These are phyloP conservation scores for Medicago lupulina DNA, from an alignment of 306 rosid species.

Conservation along the genomic window DNA sequence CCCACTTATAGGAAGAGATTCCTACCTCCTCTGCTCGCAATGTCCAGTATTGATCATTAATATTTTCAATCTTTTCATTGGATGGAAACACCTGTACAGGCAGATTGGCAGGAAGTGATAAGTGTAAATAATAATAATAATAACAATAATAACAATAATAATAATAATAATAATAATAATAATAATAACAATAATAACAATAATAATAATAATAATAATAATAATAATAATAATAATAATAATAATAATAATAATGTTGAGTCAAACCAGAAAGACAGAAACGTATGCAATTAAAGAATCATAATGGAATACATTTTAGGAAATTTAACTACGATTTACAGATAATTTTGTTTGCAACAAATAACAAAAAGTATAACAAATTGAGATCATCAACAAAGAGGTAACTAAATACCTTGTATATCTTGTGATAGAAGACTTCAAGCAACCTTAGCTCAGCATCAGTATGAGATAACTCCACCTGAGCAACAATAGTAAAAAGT, in stretches of 20 bases:
- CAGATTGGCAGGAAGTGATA: slow-evolving; percentile 25
- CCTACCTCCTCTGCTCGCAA: slow-evolving; percentile 85
- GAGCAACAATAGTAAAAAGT: slow-evolving; percentile 19
- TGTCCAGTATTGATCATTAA: slow-evolving; percentile 90
- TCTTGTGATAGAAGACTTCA: slow-evolving; percentile 89
- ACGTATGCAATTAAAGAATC: background rate
- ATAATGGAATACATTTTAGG: background rate
- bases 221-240: background rate
- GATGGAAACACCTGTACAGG: slow-evolving; percentile 74
- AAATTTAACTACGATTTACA: background rate
- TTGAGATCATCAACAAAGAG: slow-evolving; percentile 9
- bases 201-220: background rate
- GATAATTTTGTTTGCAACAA: background rate
- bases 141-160: too few relatives aligned
- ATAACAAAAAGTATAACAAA: background rate
- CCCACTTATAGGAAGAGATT: slow-evolving; percentile 31
- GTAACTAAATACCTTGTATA: slow-evolving; percentile 67
- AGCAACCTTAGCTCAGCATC: slow-evolving; percentile 81
- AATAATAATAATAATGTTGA: background rate
- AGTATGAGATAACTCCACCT: slow-evolving; percentile 83
- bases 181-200: background rate
- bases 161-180: background rate
- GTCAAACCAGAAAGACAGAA: slow-evolving; percentile 25
- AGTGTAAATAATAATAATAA: slow-evolving; percentile 1
- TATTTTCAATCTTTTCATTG: slow-evolving; percentile 80